Conservation (phyloP, 805 yeast species). For the Zygoascus biomembranicola region DNA sequence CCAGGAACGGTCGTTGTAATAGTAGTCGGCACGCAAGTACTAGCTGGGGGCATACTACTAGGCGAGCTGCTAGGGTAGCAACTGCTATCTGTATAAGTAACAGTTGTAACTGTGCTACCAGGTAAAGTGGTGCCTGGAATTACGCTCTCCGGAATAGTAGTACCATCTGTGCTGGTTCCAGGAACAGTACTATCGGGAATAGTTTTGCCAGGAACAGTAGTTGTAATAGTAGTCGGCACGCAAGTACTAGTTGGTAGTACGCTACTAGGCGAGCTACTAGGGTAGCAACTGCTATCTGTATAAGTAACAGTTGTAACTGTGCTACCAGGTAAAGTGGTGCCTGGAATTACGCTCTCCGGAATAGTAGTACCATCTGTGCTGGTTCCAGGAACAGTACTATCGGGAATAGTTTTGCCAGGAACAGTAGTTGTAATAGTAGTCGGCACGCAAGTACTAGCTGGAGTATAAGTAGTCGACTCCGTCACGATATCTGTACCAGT, state of each 20-base stretch:
- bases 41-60: background rate
- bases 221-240: constrained; percentile 11
- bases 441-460: constrained; percentile 2
- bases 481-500: background rate
- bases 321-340: background rate
- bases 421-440: constrained; percentile 1
- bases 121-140: background rate
- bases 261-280: constrained; percentile 8
- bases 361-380: constrained; percentile 9
- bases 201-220: constrained; percentile 5
- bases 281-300: constrained; percentile 11
- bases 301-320: background rate
- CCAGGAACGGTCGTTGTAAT: too few relatives aligned
- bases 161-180: constrained; percentile 4
- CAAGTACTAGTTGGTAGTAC: constrained; percentile 5
- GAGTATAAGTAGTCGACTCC: background rate
- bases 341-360: constrained; percentile 5
- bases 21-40: too few relatives aligned
- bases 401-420: constrained; percentile 3
- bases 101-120: background rate
- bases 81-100: constrained; percentile 3
- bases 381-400: constrained; percentile 10
- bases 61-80: constrained; percentile 14
- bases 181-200: constrained; percentile 13
- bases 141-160: constrained; percentile 1